These are phyloP conservation scores for Xylaria grammica DNA, from an alignment of 495 filamentous ascomycete genomes.

Conservation along the genomic window DNA sequence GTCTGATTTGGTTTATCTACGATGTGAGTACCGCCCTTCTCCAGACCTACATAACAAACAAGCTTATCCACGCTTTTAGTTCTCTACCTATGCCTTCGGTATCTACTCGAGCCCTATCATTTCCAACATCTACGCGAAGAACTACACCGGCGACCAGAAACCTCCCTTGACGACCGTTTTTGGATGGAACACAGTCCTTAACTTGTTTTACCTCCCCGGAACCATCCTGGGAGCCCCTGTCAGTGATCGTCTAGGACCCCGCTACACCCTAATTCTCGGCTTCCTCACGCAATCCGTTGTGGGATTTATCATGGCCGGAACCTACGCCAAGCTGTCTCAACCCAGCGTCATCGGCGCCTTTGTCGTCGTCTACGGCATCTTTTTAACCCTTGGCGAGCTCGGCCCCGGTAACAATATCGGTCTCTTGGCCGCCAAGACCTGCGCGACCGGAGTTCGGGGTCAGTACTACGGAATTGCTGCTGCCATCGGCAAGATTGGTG, in stretches of 20 bases:
- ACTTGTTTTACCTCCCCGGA: slow-evolving; percentile 86
- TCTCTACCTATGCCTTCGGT: slow-evolving; percentile 77
- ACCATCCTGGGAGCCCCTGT: slow-evolving; percentile 74
- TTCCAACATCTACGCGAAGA: slow-evolving; percentile 63
- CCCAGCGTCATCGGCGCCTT: slow-evolving; percentile 73
- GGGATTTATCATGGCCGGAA: slow-evolving; percentile 85
- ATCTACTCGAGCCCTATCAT: slow-evolving; percentile 79
- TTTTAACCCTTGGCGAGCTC: slow-evolving; percentile 81
- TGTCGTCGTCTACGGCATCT: slow-evolving; percentile 78
- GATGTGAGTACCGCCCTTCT: slow-evolving; percentile 53
- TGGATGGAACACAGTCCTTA: slow-evolving; percentile 85
- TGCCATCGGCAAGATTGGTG: slow-evolving; percentile 84
- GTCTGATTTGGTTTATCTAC: slow-evolving; percentile 90
- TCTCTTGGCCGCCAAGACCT: slow-evolving; percentile 83
- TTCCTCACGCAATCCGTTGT: slow-evolving; percentile 74
- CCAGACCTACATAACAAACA: background rate
- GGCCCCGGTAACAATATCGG: slow-evolving; percentile 94
- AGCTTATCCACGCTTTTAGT: slow-evolving; percentile 44
- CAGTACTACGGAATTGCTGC: slow-evolving; percentile 93
- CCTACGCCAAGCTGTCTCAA: slow-evolving; percentile 67
- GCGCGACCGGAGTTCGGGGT: slow-evolving; percentile 82
- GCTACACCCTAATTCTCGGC: slow-evolving; percentile 68
- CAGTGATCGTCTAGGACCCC: slow-evolving; percentile 78
- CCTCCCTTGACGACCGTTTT: slow-evolving; percentile 74
- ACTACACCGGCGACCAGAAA: slow-evolving; percentile 7